Conservation (phyloP, 163 green algal species). For the Picocystis sp. region DNA sequence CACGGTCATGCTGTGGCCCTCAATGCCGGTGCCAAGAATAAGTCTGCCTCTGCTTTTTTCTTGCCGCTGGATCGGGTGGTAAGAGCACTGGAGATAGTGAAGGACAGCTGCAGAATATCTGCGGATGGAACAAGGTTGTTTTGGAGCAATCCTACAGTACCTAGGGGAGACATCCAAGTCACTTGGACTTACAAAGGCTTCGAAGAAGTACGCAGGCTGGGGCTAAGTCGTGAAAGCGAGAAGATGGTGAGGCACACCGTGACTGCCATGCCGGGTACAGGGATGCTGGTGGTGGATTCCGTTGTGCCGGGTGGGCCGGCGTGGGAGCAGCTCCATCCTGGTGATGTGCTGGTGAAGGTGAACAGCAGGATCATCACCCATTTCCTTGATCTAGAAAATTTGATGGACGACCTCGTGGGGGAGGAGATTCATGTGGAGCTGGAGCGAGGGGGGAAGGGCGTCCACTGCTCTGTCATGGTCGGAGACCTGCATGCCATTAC, state of each 20-base stretch:
- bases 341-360: conserved; percentile 58
- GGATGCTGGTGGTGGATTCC: conserved; percentile 73
- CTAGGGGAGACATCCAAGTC: conserved; percentile 51
- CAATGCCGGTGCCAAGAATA: conserved; percentile 79
- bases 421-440: conserved; percentile 34
- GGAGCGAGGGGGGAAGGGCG: conserved; percentile 28
- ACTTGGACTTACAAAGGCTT: conserved; percentile 76
- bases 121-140: no score
- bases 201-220: conserved; percentile 41
- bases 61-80: conserved; percentile 67
- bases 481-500: conserved; percentile 55
- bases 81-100: conserved; percentile 51
- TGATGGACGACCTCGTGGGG: conserved; percentile 45
- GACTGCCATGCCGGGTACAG: conserved; percentile 17
- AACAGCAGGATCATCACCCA: conserved; percentile 26
- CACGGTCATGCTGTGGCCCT: conserved; percentile 58
- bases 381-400: conserved; percentile 53
- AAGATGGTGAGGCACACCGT: conserved; percentile 2
- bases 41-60: conserved; percentile 71
- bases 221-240: conserved; percentile 12
- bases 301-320: conserved; percentile 46
- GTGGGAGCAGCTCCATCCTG: conserved; percentile 48
- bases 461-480: conserved; percentile 15
- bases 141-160: conserved; percentile 30
- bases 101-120: conserved; percentile 16